Percentiles rank a stretch among this genome's conserved stretches.
Conservation (phyloP, 2,329 filamentous ascomycete genomes). For the Penicillium crustosum region DNA sequence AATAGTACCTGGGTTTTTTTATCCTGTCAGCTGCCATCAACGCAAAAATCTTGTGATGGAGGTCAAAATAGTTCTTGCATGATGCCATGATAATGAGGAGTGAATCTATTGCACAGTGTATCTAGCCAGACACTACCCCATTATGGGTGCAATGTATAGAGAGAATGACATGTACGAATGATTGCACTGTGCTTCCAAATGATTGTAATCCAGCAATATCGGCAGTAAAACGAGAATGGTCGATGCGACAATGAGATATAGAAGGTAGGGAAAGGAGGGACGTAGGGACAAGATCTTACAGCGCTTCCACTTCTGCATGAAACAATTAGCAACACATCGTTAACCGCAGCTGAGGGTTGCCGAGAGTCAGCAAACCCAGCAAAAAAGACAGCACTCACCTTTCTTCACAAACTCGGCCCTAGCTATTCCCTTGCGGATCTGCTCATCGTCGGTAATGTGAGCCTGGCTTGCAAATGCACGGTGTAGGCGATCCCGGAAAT, state of each 20-base stretch:
- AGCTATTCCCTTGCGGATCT: constrained; percentile 73
- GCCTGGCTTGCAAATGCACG: constrained; percentile 79
- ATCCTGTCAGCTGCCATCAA: constrained; percentile 24
- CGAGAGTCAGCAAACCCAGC: neutral
- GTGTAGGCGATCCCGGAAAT: constrained; percentile 79
- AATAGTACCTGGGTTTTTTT: constrained; percentile 67
- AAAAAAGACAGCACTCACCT: constrained; percentile 52
- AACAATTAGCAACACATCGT: constrained; percentile 1
- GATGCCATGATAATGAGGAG: constrained; percentile 26
- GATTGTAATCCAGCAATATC: neutral
- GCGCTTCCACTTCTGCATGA: constrained; percentile 76
- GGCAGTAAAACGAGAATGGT: neutral
- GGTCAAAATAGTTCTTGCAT: constrained; percentile 17
- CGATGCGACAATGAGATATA: neutral
- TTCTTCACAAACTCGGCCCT: constrained; percentile 88
- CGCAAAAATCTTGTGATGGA: constrained; percentile 5
- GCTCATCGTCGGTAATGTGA: constrained; percentile 65
- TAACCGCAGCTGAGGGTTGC: neutral
- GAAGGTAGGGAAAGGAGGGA: neutral
- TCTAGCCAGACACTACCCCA: constrained; percentile 21
- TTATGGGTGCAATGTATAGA: constrained; percentile 20
- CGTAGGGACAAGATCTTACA: constrained; percentile 59
- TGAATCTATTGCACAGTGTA: constrained; percentile 13
- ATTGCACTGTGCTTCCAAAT: neutral
- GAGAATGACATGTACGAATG: constrained; percentile 19